Percentiles rank a stretch among this genome's conserved stretches.
Conservation (phyloP, 2,329 filamentous ascomycete species). For the Colletotrichum brevisporum region DNA sequence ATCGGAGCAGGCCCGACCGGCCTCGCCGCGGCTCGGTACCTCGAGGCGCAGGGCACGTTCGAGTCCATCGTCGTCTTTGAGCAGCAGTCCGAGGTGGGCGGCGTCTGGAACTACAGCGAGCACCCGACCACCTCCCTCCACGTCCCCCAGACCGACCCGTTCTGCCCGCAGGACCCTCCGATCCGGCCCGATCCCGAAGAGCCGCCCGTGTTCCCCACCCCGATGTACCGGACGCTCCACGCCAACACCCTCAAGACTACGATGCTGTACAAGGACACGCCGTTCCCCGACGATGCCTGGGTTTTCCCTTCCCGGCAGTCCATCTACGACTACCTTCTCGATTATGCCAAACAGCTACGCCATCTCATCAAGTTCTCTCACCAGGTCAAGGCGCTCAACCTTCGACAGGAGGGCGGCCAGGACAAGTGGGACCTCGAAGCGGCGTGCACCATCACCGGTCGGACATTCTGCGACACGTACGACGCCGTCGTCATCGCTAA, state of each 20-base stretch:
- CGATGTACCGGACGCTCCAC: constrained; percentile 85
- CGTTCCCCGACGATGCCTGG: constrained; percentile 74
- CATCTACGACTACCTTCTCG: constrained; percentile 81
- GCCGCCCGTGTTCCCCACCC: constrained; percentile 79
- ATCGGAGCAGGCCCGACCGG: constrained; percentile 88
- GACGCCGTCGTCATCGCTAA: constrained; percentile 83
- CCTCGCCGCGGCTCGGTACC: constrained; percentile 84
- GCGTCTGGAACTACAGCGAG: constrained; percentile 86
- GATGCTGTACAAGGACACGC: constrained; percentile 83
- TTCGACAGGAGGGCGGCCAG: constrained; percentile 44
- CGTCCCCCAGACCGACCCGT: constrained; percentile 79
- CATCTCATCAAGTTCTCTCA: constrained; percentile 78
- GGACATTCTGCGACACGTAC: constrained; percentile 64
- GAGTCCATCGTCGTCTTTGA: constrained; percentile 83
- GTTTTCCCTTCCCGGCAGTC: constrained; percentile 81
- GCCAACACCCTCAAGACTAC: constrained; percentile 88
- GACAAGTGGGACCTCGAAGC: constrained; percentile 75
- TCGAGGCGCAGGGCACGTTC: constrained; percentile 78
- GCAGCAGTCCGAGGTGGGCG: constrained; percentile 82
- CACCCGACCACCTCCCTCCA: constrained; percentile 60
- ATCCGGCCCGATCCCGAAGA: constrained; percentile 58
- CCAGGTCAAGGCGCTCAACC: constrained; percentile 74
- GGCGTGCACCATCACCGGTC: constrained; percentile 61
- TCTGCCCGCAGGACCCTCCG: constrained; percentile 74
- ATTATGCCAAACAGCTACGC: constrained; percentile 78